Base-by-base conservation (phyloP, 1,139 yeast genomes). In the Nakaseomyces nivariensis region DNA sequence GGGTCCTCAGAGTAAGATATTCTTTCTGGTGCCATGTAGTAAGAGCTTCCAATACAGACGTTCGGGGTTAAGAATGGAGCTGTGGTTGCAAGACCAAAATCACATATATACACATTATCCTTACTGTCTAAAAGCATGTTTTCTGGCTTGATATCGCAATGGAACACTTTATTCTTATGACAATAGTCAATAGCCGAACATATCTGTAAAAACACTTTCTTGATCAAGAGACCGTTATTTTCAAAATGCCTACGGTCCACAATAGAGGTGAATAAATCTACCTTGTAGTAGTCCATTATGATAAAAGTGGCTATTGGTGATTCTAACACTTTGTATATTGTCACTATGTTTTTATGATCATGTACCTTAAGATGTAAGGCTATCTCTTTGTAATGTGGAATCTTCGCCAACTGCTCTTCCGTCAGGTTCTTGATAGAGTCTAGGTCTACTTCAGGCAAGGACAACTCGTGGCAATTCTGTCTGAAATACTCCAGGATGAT, bases 11-110 rank as follows among this genome's bases (percentile, higher is more conserved):
- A 54, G 49, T 59, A 62, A 72, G 78, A 59, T 26, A 85, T 72
- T 62, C 95, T 73, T 67, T 89, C 96, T 3, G 97, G 97, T 0
- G 96, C 86, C 96, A 89, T 89, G 69, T 89, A 89, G 67, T 86
- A 89, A 33, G 87, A 78, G 7, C 94, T 84, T 0, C 97, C 97
- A 54, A 95, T 78, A 56, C 96, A 89, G 38, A 83, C 81, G 58
- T 85, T 85, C 54, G 87, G 80, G 51, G 82, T 78, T 48, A 85
- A 77, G 51, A 67, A 69, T 46, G 74, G 70, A 4, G 79, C 75
- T 52, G 76, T 74, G 56, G 90, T 78, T 13, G 96, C 88, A 22
- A 89, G 72, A 1, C 97, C 97, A 62, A 89, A 89, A 67, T 89
- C 97, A 38, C 92, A 90, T 45, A 89, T 68, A 25, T 79, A 76